Percentiles rank a stretch among this genome's conserved stretches.
phyloP scores from a whole-genome alignment of 2,329 filamentous ascomycete genomes.

The Zymoseptoria crescenta region DNA sequence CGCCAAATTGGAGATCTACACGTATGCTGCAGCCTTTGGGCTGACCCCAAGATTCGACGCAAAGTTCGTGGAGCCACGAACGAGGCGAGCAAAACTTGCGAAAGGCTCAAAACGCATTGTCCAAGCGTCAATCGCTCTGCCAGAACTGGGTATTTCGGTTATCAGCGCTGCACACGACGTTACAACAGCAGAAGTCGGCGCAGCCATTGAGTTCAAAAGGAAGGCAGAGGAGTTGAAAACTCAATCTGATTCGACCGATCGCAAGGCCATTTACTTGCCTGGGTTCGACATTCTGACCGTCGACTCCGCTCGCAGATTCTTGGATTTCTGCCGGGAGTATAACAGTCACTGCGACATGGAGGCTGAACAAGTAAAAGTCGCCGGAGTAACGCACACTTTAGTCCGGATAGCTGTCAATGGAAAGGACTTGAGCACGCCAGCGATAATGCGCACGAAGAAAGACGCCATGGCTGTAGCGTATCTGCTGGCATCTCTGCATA shows the following conservation, averaged over 20 bases:
- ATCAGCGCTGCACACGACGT: conserved; percentile 22
- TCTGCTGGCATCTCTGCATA: conserved; percentile 31
- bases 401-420: conserved; percentile 27
- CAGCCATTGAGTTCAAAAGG: conserved; percentile 34
- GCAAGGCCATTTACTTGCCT: background rate
- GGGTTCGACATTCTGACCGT: conserved; percentile 27
- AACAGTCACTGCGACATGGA: conserved; percentile 22
- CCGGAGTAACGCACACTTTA: conserved; percentile 2
- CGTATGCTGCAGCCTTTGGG: conserved; percentile 36
- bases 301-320: conserved; percentile 32
- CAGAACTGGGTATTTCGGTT: conserved; percentile 31
- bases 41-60: conserved; percentile 24
- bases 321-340: conserved; percentile 27
- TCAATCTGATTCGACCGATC: background rate
- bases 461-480: conserved; percentile 29
- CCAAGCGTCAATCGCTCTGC: conserved; percentile 25
- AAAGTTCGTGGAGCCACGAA: conserved; percentile 4
- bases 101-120: background rate
- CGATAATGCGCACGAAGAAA: conserved; percentile 29
- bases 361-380: conserved; percentile 4
- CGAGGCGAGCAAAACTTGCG: background rate
- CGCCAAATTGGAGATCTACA: conserved; percentile 31
- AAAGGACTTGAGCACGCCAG: conserved; percentile 21
- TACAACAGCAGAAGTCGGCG: conserved; percentile 29
- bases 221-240: conserved; percentile 28